These are phyloP conservation scores for Mycena sanguinolenta DNA, from an alignment of 768 basidiomycete genomes.

Conservation along the genomic window DNA sequence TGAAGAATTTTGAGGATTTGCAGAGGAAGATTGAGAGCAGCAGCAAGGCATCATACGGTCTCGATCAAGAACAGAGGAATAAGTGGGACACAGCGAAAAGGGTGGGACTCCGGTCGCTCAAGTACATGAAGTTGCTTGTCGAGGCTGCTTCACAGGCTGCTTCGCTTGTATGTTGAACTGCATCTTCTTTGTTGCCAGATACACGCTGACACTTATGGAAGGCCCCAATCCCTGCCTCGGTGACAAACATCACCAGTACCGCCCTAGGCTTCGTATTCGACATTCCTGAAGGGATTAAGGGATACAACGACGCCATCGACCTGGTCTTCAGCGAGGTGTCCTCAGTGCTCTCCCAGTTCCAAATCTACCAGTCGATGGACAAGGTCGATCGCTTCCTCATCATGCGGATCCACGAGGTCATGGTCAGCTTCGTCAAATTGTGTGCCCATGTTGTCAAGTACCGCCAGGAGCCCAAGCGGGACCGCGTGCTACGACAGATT, in stretches of 20 bases:
- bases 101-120: background rate
- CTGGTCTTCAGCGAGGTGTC: background rate
- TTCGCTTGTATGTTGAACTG: constrained; percentile 1
- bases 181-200: background rate
- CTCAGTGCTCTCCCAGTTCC: constrained; percentile 6
- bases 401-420: background rate
- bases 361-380: background rate
- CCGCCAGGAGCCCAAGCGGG: background rate
- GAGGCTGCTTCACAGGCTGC: background rate
- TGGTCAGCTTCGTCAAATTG: background rate
- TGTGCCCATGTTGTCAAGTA: constrained; percentile 6
- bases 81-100: background rate
- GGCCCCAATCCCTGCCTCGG: background rate
- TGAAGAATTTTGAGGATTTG: constrained; percentile 7
- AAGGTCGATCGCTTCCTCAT: background rate
- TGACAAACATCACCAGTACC: background rate
- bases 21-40: constrained; percentile 2
- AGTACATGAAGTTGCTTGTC: constrained; percentile 4
- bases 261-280: background rate
- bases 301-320: background rate
- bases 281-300: constrained; percentile 1
- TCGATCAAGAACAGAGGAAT: background rate
- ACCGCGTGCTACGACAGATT: background rate
- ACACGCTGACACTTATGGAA: background rate
- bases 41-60: background rate